phyloP scores from a whole-genome alignment of 2,329 filamentous ascomycete species.

The Talaromyces sp. region DNA sequence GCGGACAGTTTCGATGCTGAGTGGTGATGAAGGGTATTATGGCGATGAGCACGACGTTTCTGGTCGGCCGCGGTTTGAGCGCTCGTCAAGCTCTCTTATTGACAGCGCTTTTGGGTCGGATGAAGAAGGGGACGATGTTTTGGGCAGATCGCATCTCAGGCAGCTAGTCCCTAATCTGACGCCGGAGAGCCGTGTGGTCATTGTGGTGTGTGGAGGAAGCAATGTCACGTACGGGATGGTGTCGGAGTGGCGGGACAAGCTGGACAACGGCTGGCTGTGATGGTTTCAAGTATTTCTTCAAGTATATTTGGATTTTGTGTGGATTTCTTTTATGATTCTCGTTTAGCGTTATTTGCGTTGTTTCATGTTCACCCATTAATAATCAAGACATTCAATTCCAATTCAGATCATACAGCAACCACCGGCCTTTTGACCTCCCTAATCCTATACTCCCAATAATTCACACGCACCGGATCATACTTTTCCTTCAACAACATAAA shows the following conservation, averaged over 20 bases:
- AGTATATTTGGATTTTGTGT: background rate
- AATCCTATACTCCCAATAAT: slow-evolving; percentile 84
- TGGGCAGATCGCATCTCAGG: slow-evolving; percentile 47
- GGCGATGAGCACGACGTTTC: slow-evolving; percentile 18
- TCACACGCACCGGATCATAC: slow-evolving; percentile 85
- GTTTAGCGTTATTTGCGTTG: background rate
- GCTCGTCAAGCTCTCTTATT: background rate
- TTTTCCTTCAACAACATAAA: slow-evolving; percentile 69
- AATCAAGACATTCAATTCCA: background rate
- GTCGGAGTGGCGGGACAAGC: slow-evolving; percentile 48
- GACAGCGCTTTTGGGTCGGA: slow-evolving; percentile 8
- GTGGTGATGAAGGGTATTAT: slow-evolving; percentile 9
- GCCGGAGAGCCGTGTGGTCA: slow-evolving; percentile 65
- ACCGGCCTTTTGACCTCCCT: slow-evolving; percentile 13
- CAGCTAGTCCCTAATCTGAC: slow-evolving; percentile 58
- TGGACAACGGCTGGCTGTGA: slow-evolving; percentile 33
- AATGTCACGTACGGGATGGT: slow-evolving; percentile 60
- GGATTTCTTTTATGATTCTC: background rate
- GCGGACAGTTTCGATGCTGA: background rate
- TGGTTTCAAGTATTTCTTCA: background rate
- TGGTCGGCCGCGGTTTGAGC: background rate
- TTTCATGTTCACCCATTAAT: background rate
- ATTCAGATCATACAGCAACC: background rate
- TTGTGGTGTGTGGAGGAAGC: slow-evolving; percentile 78
- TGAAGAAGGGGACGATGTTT: slow-evolving; percentile 2